These are phyloP conservation scores for Phytophthora quininea DNA, from an alignment of 352 stramenopile genomes.

Conservation along the genomic window DNA sequence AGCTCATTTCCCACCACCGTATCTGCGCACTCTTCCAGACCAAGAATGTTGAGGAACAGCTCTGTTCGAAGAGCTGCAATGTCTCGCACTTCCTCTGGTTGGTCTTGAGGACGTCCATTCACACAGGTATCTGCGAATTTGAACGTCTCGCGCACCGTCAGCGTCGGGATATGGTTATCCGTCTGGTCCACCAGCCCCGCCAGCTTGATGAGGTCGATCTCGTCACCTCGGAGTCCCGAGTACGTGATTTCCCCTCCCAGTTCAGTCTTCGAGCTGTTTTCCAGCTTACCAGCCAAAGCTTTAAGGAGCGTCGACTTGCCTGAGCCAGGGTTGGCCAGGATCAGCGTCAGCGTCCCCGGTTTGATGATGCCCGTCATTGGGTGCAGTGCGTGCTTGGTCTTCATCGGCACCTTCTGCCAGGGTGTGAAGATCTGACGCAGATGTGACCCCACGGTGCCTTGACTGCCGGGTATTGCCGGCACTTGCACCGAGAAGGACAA, in stretches of 20 bases:
- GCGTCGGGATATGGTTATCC: slow-evolving; percentile 36
- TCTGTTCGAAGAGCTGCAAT: slow-evolving; percentile 68
- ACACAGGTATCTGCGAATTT: slow-evolving; percentile 38
- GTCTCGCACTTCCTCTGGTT: slow-evolving; percentile 73
- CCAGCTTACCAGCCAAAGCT: slow-evolving; percentile 65
- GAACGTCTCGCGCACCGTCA: slow-evolving; percentile 36
- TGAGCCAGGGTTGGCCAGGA: slow-evolving; percentile 74
- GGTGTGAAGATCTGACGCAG: slow-evolving; percentile 53
- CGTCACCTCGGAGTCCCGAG: slow-evolving; percentile 51
- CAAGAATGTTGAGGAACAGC: slow-evolving; percentile 80
- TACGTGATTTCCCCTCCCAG: slow-evolving; percentile 67
- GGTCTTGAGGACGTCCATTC: slow-evolving; percentile 53
- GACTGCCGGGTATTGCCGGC: slow-evolving; percentile 39
- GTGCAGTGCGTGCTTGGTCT: slow-evolving; percentile 57
- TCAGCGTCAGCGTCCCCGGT: slow-evolving; percentile 53
- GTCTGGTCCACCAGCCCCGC: slow-evolving; percentile 59
- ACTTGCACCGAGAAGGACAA: slow-evolving; percentile 62
- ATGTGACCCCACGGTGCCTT: slow-evolving; percentile 65
- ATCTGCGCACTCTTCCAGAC: slow-evolving; percentile 88
- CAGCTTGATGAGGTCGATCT: slow-evolving; percentile 74
- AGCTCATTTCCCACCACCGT: slow-evolving; percentile 92
- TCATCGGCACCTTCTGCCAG: slow-evolving; percentile 52
- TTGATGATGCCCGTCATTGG: slow-evolving; percentile 92
- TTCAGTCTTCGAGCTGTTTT: slow-evolving; percentile 45
- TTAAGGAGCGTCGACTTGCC: slow-evolving; percentile 85